A percentile compares a stretch with the other conserved stretches of the same genome.
These are phyloP conservation scores for Phyllosticta ampelicida DNA, from an alignment of 2,329 filamentous ascomycete species.

Conservation along the genomic window DNA sequence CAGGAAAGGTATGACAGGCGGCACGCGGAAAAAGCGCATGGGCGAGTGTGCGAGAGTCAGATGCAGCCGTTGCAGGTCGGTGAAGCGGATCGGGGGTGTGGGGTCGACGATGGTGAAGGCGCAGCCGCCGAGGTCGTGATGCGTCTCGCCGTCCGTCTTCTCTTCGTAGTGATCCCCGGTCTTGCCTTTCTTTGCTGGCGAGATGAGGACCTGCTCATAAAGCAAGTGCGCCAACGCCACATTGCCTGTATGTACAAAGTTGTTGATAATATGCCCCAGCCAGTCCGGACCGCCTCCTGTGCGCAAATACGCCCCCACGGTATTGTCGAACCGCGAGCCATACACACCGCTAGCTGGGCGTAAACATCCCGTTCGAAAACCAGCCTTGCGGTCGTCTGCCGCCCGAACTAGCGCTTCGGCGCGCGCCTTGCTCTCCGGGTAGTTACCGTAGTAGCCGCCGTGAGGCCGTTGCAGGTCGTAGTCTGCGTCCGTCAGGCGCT, in stretches of 20 bases:
- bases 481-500: conserved; percentile 31
- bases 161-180: too few relatives aligned
- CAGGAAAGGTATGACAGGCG: conserved; percentile 29
- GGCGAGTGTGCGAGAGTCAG: conserved; percentile 21
- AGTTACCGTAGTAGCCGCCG: conserved; percentile 36
- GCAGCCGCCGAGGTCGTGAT: conserved; percentile 29
- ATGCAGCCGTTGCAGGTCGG: conserved; percentile 31
- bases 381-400: conserved; percentile 25
- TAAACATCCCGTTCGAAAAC: conserved; percentile 44
- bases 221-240: conserved; percentile 44
- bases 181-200: conserved; percentile 19
- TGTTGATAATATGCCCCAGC: conserved; percentile 37
- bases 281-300: conserved; percentile 25
- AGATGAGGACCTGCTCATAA: conserved; percentile 42
- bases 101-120: conserved; percentile 43
- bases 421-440: conserved; percentile 41
- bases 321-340: conserved; percentile 35
- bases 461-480: conserved; percentile 30
- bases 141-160: background rate
- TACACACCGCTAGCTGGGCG: conserved; percentile 46
- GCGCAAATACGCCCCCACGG: conserved; percentile 9
- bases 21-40: conserved; percentile 23
- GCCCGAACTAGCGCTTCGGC: conserved; percentile 42
- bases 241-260: conserved; percentile 42
- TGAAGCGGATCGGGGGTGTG: conserved; percentile 34